phyloP scores from a whole-genome alignment of 1,284 basidiomycete species.

The Singerocomus rubriflavus region DNA sequence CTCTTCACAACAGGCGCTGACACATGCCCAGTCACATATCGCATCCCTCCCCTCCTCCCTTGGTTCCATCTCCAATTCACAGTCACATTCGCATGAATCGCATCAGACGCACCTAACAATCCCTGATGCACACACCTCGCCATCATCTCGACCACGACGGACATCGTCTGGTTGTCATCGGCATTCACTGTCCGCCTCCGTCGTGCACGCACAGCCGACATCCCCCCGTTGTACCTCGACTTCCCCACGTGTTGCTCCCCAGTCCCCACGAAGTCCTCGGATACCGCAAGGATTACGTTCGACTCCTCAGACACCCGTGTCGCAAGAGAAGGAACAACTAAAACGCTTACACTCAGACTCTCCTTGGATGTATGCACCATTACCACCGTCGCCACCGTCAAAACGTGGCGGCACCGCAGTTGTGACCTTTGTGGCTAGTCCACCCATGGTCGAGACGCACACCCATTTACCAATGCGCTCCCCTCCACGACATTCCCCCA shows the following conservation, averaged over 20 bases:
- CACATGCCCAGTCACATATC: slow-evolving; percentile 19
- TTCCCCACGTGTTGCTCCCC: slow-evolving; percentile 9
- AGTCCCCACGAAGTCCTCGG: slow-evolving; percentile 20
- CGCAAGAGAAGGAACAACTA: slow-evolving; percentile 10
- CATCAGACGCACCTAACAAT: slow-evolving; percentile 23
- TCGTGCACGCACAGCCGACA: background rate
- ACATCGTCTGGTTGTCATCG: slow-evolving; percentile 5
- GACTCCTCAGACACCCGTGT: slow-evolving; percentile 19
- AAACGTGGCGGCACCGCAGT: slow-evolving; percentile 23
- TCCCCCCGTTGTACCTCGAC: slow-evolving; percentile 8
- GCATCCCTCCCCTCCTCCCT: slow-evolving; percentile 32
- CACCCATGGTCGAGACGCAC: slow-evolving; percentile 12
- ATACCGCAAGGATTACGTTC: slow-evolving; percentile 13
- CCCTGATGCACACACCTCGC: slow-evolving; percentile 15
- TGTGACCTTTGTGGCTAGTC: slow-evolving; percentile 20
- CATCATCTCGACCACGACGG: slow-evolving; percentile 3
- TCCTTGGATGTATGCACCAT: slow-evolving; percentile 26
- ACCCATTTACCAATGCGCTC: slow-evolving; percentile 11
- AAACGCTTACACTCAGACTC: slow-evolving; percentile 21
- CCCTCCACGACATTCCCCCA: slow-evolving; percentile 16
- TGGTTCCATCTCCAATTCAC: slow-evolving; percentile 30
- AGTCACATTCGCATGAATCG: slow-evolving; percentile 25
- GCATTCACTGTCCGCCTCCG: slow-evolving; percentile 15
- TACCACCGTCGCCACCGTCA: slow-evolving; percentile 30
- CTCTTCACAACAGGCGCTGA: slow-evolving; percentile 19